Evolutionary conservation across 2,329 filamentous ascomycete genomes (phyloP).

Genomic region (Eutypa lata): DNA sequence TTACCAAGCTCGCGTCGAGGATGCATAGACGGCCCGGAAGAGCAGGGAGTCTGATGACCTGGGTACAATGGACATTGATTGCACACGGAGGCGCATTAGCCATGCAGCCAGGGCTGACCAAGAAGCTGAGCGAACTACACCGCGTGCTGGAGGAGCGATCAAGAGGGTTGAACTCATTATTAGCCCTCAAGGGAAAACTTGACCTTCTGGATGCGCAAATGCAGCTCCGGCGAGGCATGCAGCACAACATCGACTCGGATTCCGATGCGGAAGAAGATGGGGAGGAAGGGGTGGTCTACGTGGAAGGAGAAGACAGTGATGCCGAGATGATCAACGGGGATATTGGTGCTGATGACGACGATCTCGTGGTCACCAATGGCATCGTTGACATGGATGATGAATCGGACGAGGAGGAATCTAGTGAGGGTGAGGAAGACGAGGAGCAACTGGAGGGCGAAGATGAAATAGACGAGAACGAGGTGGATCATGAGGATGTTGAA

Average conservation of each 20-base stretch:
- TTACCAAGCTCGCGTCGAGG: conserved; percentile 81
- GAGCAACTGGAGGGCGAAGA: conserved; percentile 48
- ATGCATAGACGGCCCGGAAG: conserved; percentile 84
- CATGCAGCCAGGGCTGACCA: conserved; percentile 77
- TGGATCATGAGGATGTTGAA: conserved; percentile 56
- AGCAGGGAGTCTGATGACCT: conserved; percentile 85
- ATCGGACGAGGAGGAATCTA: conserved; percentile 53
- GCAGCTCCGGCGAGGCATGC: conserved; percentile 69
- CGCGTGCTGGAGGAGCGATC: conserved; percentile 85
- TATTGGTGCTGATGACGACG: conserved; percentile 57
- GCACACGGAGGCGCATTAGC: conserved; percentile 89
- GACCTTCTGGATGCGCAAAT: conserved; percentile 93
- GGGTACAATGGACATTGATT: conserved; percentile 94
- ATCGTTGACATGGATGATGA: conserved; percentile 45
- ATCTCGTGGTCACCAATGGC: conserved; percentile 53
- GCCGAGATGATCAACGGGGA: conserved; percentile 39
- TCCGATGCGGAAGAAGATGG: conserved; percentile 58
- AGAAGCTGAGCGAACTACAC: conserved; percentile 74
- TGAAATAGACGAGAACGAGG: conserved; percentile 56
- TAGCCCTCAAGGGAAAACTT: conserved; percentile 90
- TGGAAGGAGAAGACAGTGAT: conserved; percentile 73
- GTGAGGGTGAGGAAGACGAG: conserved; percentile 38
- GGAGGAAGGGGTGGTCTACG: conserved; percentile 76
- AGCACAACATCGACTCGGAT: conserved; percentile 50
- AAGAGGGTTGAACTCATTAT: conserved; percentile 73